Evolutionary conservation across 1,139 yeast genomes (phyloP).

Genomic region (Taphrina pruni): DNA sequence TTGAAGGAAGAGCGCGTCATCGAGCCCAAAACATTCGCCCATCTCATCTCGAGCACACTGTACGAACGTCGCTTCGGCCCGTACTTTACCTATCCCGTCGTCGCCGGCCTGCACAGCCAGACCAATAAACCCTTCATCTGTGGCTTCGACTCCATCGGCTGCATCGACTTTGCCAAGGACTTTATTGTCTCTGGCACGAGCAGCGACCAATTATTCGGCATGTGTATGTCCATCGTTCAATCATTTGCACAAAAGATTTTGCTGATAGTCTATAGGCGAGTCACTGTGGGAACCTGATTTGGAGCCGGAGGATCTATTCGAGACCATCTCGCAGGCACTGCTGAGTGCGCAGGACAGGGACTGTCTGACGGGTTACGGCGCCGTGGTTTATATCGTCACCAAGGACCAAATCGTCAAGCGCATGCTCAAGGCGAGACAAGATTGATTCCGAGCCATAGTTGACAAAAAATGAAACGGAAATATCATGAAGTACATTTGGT

Average conservation of each 20-base stretch:
- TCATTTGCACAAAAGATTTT: slow-evolving; percentile 61
- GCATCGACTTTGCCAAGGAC: slow-evolving; percentile 93
- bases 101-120: slow-evolving; percentile 88
- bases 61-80: slow-evolving; percentile 93
- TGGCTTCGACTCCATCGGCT: slow-evolving; percentile 95
- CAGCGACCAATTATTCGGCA: slow-evolving; percentile 91
- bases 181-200: slow-evolving; percentile 98
- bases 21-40: slow-evolving; percentile 93
- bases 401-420: slow-evolving; percentile 90
- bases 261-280: background rate
- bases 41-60: slow-evolving; percentile 84
- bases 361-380: slow-evolving; percentile 98
- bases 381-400: slow-evolving; percentile 87
- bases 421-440: slow-evolving; percentile 92
- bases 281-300: slow-evolving; percentile 40
- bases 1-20: slow-evolving; percentile 88
- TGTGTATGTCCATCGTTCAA: slow-evolving; percentile 90
- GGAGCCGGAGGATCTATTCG: slow-evolving; percentile 94
- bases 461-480: background rate
- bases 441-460: slow-evolving; percentile 53
- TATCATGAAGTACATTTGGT: background rate
- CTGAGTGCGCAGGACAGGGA: slow-evolving; percentile 97
- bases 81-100: slow-evolving; percentile 94
- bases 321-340: slow-evolving; percentile 91
- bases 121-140: slow-evolving; percentile 87